Conservation (phyloP, 2,329 filamentous ascomycete genomes). For the Harringtonia lauricola region DNA sequence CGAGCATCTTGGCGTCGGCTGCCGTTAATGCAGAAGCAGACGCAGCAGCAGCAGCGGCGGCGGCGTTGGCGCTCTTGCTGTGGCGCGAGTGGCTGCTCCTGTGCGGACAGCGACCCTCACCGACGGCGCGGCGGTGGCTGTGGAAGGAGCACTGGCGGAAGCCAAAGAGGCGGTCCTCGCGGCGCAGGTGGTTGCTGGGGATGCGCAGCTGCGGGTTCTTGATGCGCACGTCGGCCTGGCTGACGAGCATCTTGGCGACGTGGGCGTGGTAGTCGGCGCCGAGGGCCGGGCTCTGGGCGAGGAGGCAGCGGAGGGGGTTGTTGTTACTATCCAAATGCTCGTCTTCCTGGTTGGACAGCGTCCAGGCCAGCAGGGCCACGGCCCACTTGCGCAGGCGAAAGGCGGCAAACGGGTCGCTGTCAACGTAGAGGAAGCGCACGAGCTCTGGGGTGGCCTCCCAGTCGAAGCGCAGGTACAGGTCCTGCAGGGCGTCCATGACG, state of each 20-base stretch:
- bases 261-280: constrained; percentile 39
- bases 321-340: too few species aligned
- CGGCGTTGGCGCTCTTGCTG: too few species aligned
- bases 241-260: constrained; percentile 38
- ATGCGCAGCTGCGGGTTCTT: constrained; percentile 52
- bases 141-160: constrained; percentile 52
- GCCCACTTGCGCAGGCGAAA: constrained; percentile 47
- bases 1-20: too few species aligned
- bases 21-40: too few species aligned
- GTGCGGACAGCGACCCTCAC: constrained; percentile 43
- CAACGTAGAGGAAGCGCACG: constrained; percentile 40
- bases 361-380: constrained; percentile 50
- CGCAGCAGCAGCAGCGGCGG: too few species aligned
- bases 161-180: constrained; percentile 47
- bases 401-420: constrained; percentile 36
- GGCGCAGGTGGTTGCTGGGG: constrained; percentile 41
- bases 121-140: constrained; percentile 42
- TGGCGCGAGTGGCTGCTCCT: too few species aligned
- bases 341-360: constrained; percentile 22
- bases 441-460: constrained; percentile 45
- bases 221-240: constrained; percentile 38
- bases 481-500: constrained; percentile 47
- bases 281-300: constrained; percentile 34
- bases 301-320: constrained; percentile 22
- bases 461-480: constrained; percentile 46